Percentiles rank a stretch among this genome's conserved stretches.
Conservation (phyloP, 139 green algal genomes). For the Cymbomonas tetramitiformis region DNA sequence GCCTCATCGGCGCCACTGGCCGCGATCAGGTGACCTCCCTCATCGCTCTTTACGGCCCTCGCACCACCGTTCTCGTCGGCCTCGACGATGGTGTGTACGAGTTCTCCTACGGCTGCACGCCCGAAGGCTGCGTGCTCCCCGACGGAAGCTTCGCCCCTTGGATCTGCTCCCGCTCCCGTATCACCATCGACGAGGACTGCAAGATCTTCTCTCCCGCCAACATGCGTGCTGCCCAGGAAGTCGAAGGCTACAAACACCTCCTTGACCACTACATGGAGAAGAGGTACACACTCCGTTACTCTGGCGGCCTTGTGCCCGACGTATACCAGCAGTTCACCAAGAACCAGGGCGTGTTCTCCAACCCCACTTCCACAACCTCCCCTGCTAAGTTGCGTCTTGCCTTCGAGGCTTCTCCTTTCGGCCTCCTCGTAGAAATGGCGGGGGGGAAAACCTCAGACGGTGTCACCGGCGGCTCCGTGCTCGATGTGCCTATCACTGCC, state of each 20-base stretch:
- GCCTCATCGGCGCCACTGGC: conserved; percentile 34
- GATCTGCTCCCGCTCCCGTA: conserved; percentile 22
- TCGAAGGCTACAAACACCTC: conserved; percentile 40
- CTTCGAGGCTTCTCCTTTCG: conserved; percentile 42
- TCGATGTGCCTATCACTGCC: conserved; percentile 32
- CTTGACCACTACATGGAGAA: conserved; percentile 39
- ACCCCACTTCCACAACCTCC: conserved; percentile 32
- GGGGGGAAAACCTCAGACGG: conserved; percentile 36
- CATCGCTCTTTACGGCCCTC: conserved; percentile 41
- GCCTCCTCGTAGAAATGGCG: conserved; percentile 36
- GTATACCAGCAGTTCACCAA: conserved; percentile 45
- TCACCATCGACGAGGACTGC: conserved; percentile 31
- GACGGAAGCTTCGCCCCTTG: conserved; percentile 25
- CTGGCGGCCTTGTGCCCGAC: conserved; percentile 40
- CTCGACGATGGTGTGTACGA: conserved; percentile 35
- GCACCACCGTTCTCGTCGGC: conserved; percentile 40
- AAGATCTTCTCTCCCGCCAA: conserved; percentile 45
- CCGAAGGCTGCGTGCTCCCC: conserved; percentile 23
- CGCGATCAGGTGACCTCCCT: conserved; percentile 33
- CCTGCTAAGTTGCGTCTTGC: conserved; percentile 41
- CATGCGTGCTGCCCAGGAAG: conserved; percentile 36
- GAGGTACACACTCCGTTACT: conserved; percentile 45
- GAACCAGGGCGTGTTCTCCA: conserved; percentile 41
- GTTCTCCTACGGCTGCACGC: conserved; percentile 30
- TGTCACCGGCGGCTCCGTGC: conserved; percentile 28